Conservation (phyloP, 208 protist species). For the Tritrichomonas musculus region DNA sequence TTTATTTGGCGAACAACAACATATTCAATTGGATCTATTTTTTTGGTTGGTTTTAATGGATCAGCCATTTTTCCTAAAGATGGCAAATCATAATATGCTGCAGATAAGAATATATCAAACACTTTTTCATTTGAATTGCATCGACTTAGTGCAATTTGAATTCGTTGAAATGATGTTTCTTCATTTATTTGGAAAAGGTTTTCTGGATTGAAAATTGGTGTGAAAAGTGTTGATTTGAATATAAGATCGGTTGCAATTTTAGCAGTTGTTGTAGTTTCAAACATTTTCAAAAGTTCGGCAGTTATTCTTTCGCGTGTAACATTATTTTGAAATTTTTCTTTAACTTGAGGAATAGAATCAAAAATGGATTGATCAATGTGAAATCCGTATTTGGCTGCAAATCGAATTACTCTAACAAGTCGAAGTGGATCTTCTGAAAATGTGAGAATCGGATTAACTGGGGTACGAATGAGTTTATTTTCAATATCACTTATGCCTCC, state of each 20-base stretch:
- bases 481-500: not conserved
- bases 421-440: slow-evolving; percentile 58
- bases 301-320: not conserved
- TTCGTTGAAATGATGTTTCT: too few species aligned
- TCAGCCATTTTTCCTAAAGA: not conserved
- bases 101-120: too few species aligned
- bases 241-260: not conserved
- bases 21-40: not conserved
- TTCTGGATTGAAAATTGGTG: not conserved
- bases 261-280: not conserved
- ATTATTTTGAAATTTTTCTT: not conserved
- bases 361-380: not conserved
- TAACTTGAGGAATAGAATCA: not conserved
- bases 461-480: slow-evolving; percentile 40
- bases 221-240: not conserved
- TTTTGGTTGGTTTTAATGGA: not conserved
- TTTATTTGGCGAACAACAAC: not conserved
- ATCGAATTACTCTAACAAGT: slow-evolving; percentile 50
- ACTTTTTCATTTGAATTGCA: too few species aligned
- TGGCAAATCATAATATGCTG: too few species aligned
- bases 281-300: not conserved
- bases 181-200: not conserved
- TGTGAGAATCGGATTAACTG: slow-evolving; percentile 47
- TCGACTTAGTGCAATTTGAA: too few species aligned
- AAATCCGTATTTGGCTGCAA: slow-evolving; percentile 45